Conservation (phyloP, 805 yeast species). For the Zygosaccharomyces bailii region DNA sequence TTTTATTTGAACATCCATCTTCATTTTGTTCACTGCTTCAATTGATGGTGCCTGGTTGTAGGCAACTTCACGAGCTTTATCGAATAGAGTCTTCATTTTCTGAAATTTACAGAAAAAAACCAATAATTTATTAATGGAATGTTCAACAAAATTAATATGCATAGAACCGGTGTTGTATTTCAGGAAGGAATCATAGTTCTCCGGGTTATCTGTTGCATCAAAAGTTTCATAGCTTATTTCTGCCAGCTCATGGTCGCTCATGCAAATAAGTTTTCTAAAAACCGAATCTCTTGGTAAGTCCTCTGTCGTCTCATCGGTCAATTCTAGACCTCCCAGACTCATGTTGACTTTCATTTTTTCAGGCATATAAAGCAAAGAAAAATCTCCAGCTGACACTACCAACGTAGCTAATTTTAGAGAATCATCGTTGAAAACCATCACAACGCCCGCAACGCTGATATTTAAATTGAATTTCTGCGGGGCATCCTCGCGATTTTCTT, state of each 20-base stretch:
- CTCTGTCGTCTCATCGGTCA: slow-evolving; percentile 72
- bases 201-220: slow-evolving; percentile 49
- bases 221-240: slow-evolving; percentile 82
- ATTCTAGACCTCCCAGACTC: slow-evolving; percentile 70
- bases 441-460: slow-evolving; percentile 67
- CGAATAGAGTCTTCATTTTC: slow-evolving; percentile 85
- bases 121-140: slow-evolving; percentile 65
- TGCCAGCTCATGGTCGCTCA: slow-evolving; percentile 73
- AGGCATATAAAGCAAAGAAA: slow-evolving; percentile 63
- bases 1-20: slow-evolving; percentile 64
- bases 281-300: slow-evolving; percentile 57
- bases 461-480: slow-evolving; percentile 74
- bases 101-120: slow-evolving; percentile 70
- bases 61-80: slow-evolving; percentile 84
- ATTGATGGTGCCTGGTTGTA: slow-evolving; percentile 72
- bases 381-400: slow-evolving; percentile 67
- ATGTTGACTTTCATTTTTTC: slow-evolving; percentile 72
- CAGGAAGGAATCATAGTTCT: slow-evolving; percentile 42
- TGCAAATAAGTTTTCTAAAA: slow-evolving; percentile 63
- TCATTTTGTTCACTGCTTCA: slow-evolving; percentile 50
- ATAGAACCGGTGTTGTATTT: slow-evolving; percentile 63
- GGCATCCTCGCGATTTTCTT: slow-evolving; percentile 51
- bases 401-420: slow-evolving; percentile 77
- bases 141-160: slow-evolving; percentile 74
- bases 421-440: slow-evolving; percentile 76